These are phyloP conservation scores for Linum trigynum DNA, from an alignment of 345 rosid genomes.

Conservation along the genomic window DNA sequence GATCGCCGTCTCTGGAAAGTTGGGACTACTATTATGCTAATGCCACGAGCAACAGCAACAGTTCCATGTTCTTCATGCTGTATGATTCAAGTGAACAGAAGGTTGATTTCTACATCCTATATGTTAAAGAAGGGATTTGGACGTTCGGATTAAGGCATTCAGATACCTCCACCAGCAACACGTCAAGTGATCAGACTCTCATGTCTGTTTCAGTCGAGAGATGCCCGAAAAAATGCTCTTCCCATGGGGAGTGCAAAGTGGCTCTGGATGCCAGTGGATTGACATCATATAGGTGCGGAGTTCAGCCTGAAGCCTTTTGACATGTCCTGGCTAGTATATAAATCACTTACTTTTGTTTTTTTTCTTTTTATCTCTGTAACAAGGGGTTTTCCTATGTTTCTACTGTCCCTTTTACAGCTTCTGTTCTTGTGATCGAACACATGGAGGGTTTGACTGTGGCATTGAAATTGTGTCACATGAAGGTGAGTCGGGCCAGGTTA, in stretches of 20 bases:
- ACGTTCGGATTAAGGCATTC: constrained; percentile 56
- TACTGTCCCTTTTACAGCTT: constrained; percentile 46
- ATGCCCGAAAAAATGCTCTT: constrained; percentile 81
- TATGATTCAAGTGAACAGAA: constrained; percentile 66
- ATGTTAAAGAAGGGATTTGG: constrained; percentile 91
- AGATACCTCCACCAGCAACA: constrained; percentile 17
- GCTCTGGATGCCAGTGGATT: constrained; percentile 88
- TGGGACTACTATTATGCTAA: constrained; percentile 82
- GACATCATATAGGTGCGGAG: constrained; percentile 64
- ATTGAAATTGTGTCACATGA: constrained; percentile 60
- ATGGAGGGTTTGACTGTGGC: constrained; percentile 96
- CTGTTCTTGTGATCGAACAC: constrained; percentile 79
- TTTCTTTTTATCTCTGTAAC: not conserved
- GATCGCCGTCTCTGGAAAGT: constrained; percentile 51
- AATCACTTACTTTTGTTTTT: not conserved
- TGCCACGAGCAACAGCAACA: constrained; percentile 43
- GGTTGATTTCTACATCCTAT: constrained; percentile 75
- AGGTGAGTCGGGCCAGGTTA: constrained; percentile 31
- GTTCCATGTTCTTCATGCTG: constrained; percentile 52
- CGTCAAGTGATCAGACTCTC: constrained; percentile 33
- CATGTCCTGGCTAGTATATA: not conserved
- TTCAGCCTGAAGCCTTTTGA: not conserved
- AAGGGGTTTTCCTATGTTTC: constrained; percentile 5
- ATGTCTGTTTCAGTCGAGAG: constrained; percentile 84
- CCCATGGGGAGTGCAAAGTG: constrained; percentile 63